Conservation (phyloP, 306 rosid genomes). For the Glycine soja region DNA sequence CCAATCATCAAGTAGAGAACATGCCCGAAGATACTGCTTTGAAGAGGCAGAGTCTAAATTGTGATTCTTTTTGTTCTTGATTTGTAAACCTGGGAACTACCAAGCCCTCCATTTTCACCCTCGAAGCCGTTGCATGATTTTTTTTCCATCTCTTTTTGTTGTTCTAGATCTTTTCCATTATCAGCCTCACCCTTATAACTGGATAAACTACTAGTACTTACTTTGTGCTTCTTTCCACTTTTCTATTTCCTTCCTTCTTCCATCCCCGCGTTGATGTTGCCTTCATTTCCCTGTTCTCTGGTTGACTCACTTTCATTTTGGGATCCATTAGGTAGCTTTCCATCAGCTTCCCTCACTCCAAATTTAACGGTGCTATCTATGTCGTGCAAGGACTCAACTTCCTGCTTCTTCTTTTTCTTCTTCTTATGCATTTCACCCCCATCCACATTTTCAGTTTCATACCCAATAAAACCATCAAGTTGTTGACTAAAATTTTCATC, state of each 20-base stretch:
- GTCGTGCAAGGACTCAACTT: too few species aligned
- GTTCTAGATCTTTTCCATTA: constrained; percentile 15
- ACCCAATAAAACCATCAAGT: too few species aligned
- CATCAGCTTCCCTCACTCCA: constrained; percentile 29
- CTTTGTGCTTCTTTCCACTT: constrained; percentile 20
- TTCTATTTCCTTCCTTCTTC: constrained; percentile 39
- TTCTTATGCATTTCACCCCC: too few species aligned
- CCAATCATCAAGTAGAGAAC: too few species aligned
- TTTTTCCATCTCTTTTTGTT: constrained; percentile 1
- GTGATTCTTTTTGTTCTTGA: constrained; percentile 27
- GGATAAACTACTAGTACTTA: neutral
- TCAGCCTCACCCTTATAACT: neutral
- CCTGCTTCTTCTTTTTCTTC: too few species aligned
- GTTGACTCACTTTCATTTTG: neutral
- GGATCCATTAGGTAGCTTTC: neutral
- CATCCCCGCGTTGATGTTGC: neutral
- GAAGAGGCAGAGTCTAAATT: too few species aligned
- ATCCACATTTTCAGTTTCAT: too few species aligned
- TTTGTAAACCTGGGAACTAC: neutral
- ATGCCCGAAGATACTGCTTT: too few species aligned
- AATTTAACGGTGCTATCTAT: constrained; percentile 4
- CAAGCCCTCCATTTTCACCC: constrained; percentile 31
- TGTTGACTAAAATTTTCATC: too few species aligned
- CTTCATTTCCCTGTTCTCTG: neutral
- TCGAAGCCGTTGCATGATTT: neutral